A percentile compares a stretch with the other conserved stretches of the same genome.
Conservation (phyloP, 2,329 filamentous ascomycete genomes). For the Xylaria sp. region DNA sequence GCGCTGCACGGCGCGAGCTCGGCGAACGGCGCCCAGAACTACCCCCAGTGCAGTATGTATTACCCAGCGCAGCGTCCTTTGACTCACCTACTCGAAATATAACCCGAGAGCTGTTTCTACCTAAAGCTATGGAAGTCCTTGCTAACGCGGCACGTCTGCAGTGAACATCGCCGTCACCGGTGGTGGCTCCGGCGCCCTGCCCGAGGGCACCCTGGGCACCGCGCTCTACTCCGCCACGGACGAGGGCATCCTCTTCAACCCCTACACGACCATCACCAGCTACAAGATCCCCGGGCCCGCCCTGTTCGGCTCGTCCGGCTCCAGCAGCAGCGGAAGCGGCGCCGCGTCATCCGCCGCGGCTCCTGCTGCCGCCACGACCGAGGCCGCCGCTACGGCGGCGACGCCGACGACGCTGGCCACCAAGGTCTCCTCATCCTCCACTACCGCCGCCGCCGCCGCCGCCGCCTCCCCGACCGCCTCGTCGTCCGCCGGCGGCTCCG, state of each 20-base stretch:
- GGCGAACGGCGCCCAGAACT: constrained; percentile 49
- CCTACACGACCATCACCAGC: constrained; percentile 45
- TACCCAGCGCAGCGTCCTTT: too few species aligned
- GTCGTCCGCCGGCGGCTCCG: constrained; percentile 1
- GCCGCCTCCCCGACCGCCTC: not conserved
- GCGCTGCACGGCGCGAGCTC: constrained; percentile 48
- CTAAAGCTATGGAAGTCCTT: too few species aligned
- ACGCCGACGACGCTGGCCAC: constrained; percentile 12
- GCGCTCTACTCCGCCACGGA: constrained; percentile 56
- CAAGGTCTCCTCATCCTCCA: constrained; percentile 4
- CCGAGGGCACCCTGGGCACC: constrained; percentile 52
- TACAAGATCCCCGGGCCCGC: constrained; percentile 33
- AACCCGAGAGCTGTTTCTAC: too few species aligned
- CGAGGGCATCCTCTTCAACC: constrained; percentile 57
- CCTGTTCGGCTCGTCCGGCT: not conserved
- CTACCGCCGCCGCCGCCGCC: constrained; percentile 3
- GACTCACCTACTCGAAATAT: too few species aligned
- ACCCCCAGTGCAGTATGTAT: constrained; percentile 55
- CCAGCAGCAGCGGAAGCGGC: not conserved
- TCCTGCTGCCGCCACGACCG: not conserved
- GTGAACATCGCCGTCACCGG: constrained; percentile 60
- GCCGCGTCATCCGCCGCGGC: constrained; percentile 4
- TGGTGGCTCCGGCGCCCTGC: constrained; percentile 47
- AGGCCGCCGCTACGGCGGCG: not conserved
- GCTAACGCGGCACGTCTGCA: too few species aligned